Evolutionary conservation across 164 flowering plant species (phyloP), one percentile per base, ranked within the genome.

Genomic region (Vitis rotundifolia): DNA sequence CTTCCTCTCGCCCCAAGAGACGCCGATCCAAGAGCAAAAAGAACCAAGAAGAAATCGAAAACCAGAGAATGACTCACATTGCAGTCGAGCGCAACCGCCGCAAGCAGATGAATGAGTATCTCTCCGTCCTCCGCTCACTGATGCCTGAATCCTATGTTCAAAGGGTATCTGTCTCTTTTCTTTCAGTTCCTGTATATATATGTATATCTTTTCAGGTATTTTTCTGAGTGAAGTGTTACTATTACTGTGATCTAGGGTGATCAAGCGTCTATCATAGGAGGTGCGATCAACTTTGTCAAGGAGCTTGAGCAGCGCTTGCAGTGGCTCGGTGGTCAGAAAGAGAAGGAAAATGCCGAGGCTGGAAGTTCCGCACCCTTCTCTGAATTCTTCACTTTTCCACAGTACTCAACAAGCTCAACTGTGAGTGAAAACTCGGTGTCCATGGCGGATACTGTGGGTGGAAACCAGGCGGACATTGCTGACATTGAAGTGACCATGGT

Each of bases 61-160:
- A 72, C 18, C 88, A 85, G 61, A 79, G 88, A 52, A 85, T 85
- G 85, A 79, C 85, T 18, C 88, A 85, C 86, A 85, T 85, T 79
- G 80, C 82, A 2, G 85, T 85, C 1, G 88, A 85, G 69, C 74
- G 86, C 3, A 85, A 85, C 44, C 72, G 86, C 9, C 37, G 88
- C n/a, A 79, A 78, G 50, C 86, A 83, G 49, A 85, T 85, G 88
- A 85, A 83, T 55, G 83, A 85, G 28, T 76, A 85, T 55, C 83
- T 85, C 67, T 59, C 81, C 6, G 75, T 75, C 9, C 85, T 85
- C 56, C 77, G 88, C 3, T 76, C 82, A 8, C 10, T 85, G 5
- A 83, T 85, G 88, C 88, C 88, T 0, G 69, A 69, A 2, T 81
- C 82, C 4, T 85, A 85, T 54, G 79, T 76, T 31, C 88, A 79